Conservation (phyloP, 2,329 filamentous ascomycete species). For the Plectosphaerella sp. region DNA sequence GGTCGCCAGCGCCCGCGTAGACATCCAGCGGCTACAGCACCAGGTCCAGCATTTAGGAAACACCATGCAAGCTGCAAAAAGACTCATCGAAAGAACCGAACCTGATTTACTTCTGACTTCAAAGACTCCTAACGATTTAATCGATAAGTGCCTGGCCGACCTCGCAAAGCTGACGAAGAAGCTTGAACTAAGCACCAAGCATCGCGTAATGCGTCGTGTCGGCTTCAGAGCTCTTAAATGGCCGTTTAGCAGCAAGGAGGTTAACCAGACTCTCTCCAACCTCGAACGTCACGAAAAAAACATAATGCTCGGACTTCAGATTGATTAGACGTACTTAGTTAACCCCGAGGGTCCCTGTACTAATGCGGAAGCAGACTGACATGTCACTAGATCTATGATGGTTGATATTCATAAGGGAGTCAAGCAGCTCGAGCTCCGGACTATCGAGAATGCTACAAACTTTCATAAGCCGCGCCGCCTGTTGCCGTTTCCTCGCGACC, state of each 20-base stretch:
- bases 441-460: neutral
- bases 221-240: conserved; percentile 30
- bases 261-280: conserved; percentile 20
- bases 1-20: conserved; percentile 21
- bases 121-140: conserved; percentile 14
- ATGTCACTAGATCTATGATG: neutral
- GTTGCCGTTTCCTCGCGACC: conserved; percentile 10
- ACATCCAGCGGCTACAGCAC: conserved; percentile 25
- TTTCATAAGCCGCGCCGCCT: conserved; percentile 5
- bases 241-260: conserved; percentile 30
- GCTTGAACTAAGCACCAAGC: conserved; percentile 14
- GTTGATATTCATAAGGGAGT: neutral
- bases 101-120: conserved; percentile 18
- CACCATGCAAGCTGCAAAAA: conserved; percentile 17
- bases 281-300: conserved; percentile 20
- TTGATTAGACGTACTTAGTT: conserved; percentile 25
- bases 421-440: neutral
- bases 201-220: conserved; percentile 23
- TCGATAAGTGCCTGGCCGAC: conserved; percentile 13
- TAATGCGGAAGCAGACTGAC: neutral
- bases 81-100: conserved; percentile 19
- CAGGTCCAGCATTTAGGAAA: conserved; percentile 19
- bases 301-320: conserved; percentile 23
- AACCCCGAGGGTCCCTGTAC: neutral
- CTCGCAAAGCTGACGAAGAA: conserved; percentile 17